These are phyloP conservation scores for Lactarius vividus DNA, from an alignment of 768 basidiomycete genomes.

Conservation along the genomic window DNA sequence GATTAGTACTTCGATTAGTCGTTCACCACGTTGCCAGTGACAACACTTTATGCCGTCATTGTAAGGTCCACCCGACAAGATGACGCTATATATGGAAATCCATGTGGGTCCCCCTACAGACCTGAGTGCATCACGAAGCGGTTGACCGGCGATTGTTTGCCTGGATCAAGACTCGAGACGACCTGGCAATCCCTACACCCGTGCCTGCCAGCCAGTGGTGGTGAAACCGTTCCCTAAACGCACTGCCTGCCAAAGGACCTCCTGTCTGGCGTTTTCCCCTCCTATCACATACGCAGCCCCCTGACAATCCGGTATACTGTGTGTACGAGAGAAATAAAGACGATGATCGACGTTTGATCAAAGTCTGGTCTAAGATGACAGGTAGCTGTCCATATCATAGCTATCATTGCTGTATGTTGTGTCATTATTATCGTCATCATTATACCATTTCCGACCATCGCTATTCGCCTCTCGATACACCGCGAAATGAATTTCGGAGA, in stretches of 20 bases:
- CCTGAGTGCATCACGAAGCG: not conserved
- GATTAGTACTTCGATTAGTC: not conserved
- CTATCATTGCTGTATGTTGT: not conserved
- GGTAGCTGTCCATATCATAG: not conserved
- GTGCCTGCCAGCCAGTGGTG: slow-evolving; percentile 1
- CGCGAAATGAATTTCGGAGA: not conserved
- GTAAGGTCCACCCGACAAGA: not conserved
- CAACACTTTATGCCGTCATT: not conserved
- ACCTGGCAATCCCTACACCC: not conserved
- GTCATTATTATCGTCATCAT: not conserved
- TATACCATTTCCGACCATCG: not conserved
- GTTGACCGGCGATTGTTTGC: not conserved
- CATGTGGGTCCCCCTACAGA: not conserved
- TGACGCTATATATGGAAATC: slow-evolving; percentile 1
- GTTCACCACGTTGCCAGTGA: slow-evolving; percentile 3
- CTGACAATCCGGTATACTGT: not conserved
- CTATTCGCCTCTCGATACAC: not conserved
- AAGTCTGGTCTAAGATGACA: not conserved
- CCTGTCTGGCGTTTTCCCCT: not conserved
- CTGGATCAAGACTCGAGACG: not conserved
- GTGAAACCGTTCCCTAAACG: not conserved
- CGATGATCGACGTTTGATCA: not conserved
- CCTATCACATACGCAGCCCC: not conserved
- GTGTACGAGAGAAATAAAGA: not conserved
- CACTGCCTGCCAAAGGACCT: not conserved